Evolutionary conservation across 345 rosid species (phyloP), one percentile per base, ranked within the genome.

Genomic region (Bretschneidera sinensis): DNA sequence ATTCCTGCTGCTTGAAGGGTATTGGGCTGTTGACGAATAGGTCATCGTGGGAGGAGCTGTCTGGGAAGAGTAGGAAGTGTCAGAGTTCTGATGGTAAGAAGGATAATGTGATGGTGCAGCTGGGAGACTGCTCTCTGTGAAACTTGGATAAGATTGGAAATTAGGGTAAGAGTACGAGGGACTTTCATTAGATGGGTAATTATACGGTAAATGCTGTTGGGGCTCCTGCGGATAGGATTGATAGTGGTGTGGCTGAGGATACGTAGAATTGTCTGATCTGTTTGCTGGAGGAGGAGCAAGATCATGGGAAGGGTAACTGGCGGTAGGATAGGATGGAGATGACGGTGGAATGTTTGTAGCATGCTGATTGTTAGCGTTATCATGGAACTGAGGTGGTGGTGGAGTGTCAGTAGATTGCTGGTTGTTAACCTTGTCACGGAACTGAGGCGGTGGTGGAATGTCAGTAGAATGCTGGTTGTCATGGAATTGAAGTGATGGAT

Each of bases 111-210:
- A 58, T 17, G 87, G 75, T 9, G 73, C 82, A 18, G 97, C 64
- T 31, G 99, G 83, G 64, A 94, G 87, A 78, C 74, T 90, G 65
- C 80, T 86, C 71, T 90, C 97, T 0, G 83, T 58, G 65, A 88
- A 90, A 72, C 95, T 88, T 33, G 97, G 91, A 66, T 94, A 90
- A 43, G 97, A 84, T 35, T 94, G 99, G 69, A 94, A 90, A 66
- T 90, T 83, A 58, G 99, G 87, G 66, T 80, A 83, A 21, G 90
- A 72, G 52, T 35, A 79, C 13, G 84, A 59, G 62, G 88, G 65
- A 63, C 69, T 61, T 31, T 87, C 94, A 45, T 87, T 79, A 48
- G 90, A 59, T 48, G 74, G 78, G 74, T 84, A 84, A 74, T 70
- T 76, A 51, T 68, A 85, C 24, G 86, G 80, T 17, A 65, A 51